A percentile compares a stretch with the other conserved stretches of the same genome.
Evolutionary conservation across 2,329 filamentous ascomycete genomes (phyloP).

Genomic region (Annulohypoxylon truncatum): DNA sequence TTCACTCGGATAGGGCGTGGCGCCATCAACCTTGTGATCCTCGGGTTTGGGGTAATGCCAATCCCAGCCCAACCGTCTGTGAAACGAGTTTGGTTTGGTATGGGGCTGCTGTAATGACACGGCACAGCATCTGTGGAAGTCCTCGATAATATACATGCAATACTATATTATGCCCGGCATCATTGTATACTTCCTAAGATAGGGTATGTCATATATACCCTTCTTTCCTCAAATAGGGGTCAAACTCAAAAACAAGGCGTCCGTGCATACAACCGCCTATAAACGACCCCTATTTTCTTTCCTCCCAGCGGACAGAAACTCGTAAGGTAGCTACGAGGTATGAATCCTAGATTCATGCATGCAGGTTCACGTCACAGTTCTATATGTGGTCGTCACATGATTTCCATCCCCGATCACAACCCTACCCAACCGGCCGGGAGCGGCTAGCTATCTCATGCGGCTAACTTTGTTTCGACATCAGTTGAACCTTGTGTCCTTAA

Average conservation of each 20-base stretch:
- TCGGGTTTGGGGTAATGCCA: not conserved
- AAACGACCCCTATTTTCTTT: not conserved
- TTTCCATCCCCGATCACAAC: not conserved
- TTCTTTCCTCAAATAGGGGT: not conserved
- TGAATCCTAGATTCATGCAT: too few species aligned
- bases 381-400: slow-evolving; percentile 9
- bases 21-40: too few species aligned
- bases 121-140: not conserved
- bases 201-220: not conserved
- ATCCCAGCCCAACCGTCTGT: not conserved
- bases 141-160: not conserved
- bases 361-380: not conserved
- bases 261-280: not conserved
- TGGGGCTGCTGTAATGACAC: not conserved
- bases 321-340: too few species aligned
- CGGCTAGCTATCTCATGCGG: slow-evolving; percentile 1
- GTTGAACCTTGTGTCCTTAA: not conserved
- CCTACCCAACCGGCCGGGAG: not conserved
- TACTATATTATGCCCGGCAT: too few species aligned
- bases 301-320: not conserved
- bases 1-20: too few species aligned
- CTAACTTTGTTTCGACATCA: slow-evolving; percentile 28
- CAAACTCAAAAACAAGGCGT: not conserved
- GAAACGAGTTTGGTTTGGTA: not conserved
- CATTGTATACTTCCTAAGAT: not conserved